These are phyloP conservation scores for Pisolithus albus DNA, from an alignment of 768 basidiomycete genomes.

Conservation along the genomic window DNA sequence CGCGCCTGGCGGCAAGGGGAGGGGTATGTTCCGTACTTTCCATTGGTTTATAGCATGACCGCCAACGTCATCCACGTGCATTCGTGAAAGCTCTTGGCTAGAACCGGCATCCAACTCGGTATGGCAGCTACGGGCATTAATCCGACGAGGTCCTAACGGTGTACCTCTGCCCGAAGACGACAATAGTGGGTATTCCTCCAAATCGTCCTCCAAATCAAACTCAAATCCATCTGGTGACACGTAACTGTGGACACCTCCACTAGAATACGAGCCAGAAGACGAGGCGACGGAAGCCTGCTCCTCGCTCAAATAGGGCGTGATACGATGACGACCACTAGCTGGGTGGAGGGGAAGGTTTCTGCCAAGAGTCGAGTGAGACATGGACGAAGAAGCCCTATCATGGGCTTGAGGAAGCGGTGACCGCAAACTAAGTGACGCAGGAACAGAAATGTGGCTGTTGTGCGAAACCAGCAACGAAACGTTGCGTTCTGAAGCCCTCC, in stretches of 20 bases:
- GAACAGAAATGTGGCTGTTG: conserved; percentile 35
- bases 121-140: conserved; percentile 52
- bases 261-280: conserved; percentile 26
- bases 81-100: conserved; percentile 50
- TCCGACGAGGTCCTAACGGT: conserved; percentile 54
- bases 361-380: conserved; percentile 25
- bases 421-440: conserved; percentile 30
- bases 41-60: conserved; percentile 60
- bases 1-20: conserved; percentile 29
- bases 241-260: conserved; percentile 27
- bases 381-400: conserved; percentile 31
- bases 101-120: conserved; percentile 46
- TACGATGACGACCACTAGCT: conserved; percentile 29
- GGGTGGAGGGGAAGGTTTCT: conserved; percentile 27
- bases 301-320: conserved; percentile 35
- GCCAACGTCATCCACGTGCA: conserved; percentile 62
- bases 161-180: conserved; percentile 67
- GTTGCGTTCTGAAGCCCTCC: conserved; percentile 61
- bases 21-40: conserved; percentile 44
- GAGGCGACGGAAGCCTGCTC: conserved; percentile 29
- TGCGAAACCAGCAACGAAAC: conserved; percentile 44
- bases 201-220: conserved; percentile 66
- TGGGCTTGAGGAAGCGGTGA: conserved; percentile 30
- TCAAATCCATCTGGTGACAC: conserved; percentile 65
- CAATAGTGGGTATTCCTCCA: conserved; percentile 63